Percentiles rank a stretch among this genome's conserved stretches.
phyloP scores from a whole-genome alignment of 306 rosid genomes.

The Ceratonia siliqua region DNA sequence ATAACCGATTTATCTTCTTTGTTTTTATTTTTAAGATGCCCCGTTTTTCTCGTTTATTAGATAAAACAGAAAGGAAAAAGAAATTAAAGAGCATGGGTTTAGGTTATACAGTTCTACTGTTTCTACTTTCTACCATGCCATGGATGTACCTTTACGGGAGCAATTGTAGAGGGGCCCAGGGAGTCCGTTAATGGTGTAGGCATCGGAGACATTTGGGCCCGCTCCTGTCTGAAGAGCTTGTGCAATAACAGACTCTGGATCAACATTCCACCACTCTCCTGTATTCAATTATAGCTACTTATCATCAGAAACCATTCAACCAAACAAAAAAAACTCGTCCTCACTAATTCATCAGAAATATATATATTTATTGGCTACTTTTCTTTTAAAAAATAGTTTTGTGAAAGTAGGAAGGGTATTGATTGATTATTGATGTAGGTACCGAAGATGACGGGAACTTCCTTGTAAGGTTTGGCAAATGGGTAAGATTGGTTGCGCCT shows the following conservation, averaged over 20 bases:
- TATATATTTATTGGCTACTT: not conserved
- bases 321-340: no score
- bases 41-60: no score
- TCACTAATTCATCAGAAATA: no score
- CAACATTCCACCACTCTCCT: slow-evolving; percentile 86
- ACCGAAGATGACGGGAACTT: slow-evolving; percentile 69
- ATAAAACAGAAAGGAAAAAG: no score
- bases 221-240: slow-evolving; percentile 67
- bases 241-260: slow-evolving; percentile 61
- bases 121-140: not conserved
- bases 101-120: no score
- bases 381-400: not conserved
- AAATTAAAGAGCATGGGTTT: no score
- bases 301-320: not conserved
- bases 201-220: slow-evolving; percentile 80
- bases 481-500: slow-evolving; percentile 55
- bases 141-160: slow-evolving; percentile 45
- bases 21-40: no score
- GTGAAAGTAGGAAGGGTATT: not conserved
- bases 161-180: slow-evolving; percentile 79
- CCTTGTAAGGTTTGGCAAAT: slow-evolving; percentile 54
- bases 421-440: not conserved
- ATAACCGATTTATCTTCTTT: not conserved
- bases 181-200: slow-evolving; percentile 69
- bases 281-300: not conserved